Percentiles rank a stretch among this genome's conserved stretches.
These are phyloP conservation scores for Eimeria sp. DNA, from an alignment of 169 alveolate genomes.

Conservation along the genomic window DNA sequence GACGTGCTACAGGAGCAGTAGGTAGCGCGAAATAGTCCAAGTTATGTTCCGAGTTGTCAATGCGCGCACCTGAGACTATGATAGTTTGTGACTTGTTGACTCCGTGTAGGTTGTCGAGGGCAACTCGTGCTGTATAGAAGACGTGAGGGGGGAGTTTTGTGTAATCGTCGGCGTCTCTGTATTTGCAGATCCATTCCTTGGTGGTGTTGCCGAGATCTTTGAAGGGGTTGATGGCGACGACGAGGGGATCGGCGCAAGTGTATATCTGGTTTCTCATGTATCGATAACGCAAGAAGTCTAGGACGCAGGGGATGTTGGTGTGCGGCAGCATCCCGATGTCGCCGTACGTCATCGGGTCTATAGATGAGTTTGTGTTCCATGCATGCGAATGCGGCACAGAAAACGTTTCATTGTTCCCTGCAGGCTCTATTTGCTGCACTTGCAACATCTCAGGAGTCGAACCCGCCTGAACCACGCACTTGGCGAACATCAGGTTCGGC, in stretches of 20 bases:
- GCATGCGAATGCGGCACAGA: conserved; percentile 93
- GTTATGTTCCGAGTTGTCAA: not conserved
- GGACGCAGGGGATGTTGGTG: conserved; percentile 95
- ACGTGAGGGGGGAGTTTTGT: conserved; percentile 93
- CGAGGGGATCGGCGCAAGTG: conserved; percentile 95
- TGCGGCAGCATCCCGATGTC: conserved; percentile 96
- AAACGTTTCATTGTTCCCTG: conserved; percentile 85
- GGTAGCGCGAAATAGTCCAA: no score
- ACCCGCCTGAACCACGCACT: conserved; percentile 95
- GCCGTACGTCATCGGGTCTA: conserved; percentile 96
- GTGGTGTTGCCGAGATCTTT: conserved; percentile 94
- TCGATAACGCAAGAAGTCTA: conserved; percentile 92
- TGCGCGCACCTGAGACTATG: conserved; percentile 93
- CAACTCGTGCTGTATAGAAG: conserved; percentile 93
- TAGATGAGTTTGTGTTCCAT: conserved; percentile 93
- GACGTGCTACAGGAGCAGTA: no score
- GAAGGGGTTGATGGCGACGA: conserved; percentile 96
- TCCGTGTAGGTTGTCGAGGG: conserved; percentile 93
- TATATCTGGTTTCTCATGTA: conserved; percentile 93
- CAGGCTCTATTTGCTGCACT: conserved; percentile 93
- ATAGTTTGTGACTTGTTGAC: conserved; percentile 95
- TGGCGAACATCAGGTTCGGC: conserved; percentile 94
- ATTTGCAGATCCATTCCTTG: conserved; percentile 89
- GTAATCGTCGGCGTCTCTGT: conserved; percentile 90
- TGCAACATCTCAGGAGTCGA: conserved; percentile 89